Percentiles rank a stretch among this genome's conserved stretches.
Conservation (phyloP, 2,329 filamentous ascomycete genomes). For the Colletotrichum musicola region DNA sequence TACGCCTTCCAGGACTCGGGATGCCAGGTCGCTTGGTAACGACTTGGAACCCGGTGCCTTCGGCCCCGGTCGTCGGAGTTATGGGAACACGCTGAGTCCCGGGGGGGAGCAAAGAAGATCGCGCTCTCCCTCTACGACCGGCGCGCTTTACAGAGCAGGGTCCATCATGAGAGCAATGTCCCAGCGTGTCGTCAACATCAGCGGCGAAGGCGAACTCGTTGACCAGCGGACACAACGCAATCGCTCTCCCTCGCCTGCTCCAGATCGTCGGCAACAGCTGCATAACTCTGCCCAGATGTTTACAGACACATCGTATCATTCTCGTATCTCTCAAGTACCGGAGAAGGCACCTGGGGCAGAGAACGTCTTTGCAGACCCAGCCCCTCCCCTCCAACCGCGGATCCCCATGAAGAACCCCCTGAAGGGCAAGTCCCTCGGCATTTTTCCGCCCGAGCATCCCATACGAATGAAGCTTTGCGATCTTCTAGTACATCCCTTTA, state of each 20-base stretch:
- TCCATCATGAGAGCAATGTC: constrained; percentile 90
- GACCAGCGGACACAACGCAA: constrained; percentile 76
- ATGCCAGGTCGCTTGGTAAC: constrained; percentile 66
- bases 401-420: constrained; percentile 77
- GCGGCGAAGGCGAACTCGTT: constrained; percentile 87
- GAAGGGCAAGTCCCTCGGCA: constrained; percentile 85
- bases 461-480: constrained; percentile 83
- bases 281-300: constrained; percentile 48
- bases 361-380: constrained; percentile 46
- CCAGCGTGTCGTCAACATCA: constrained; percentile 96
- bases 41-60: constrained; percentile 69
- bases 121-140: constrained; percentile 72
- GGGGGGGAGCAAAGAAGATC: constrained; percentile 64
- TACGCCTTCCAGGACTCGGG: constrained; percentile 62
- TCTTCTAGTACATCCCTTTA: constrained; percentile 85
- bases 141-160: constrained; percentile 76
- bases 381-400: constrained; percentile 47
- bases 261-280: constrained; percentile 63
- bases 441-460: constrained; percentile 84
- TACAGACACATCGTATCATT: constrained; percentile 64
- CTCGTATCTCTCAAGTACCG: constrained; percentile 59
- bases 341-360: constrained; percentile 59
- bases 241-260: constrained; percentile 69
- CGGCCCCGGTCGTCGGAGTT: constrained; percentile 64
- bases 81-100: constrained; percentile 68